Base-by-base conservation (phyloP, 2,329 filamentous ascomycete genomes). In the Pezicula carpinea region DNA sequence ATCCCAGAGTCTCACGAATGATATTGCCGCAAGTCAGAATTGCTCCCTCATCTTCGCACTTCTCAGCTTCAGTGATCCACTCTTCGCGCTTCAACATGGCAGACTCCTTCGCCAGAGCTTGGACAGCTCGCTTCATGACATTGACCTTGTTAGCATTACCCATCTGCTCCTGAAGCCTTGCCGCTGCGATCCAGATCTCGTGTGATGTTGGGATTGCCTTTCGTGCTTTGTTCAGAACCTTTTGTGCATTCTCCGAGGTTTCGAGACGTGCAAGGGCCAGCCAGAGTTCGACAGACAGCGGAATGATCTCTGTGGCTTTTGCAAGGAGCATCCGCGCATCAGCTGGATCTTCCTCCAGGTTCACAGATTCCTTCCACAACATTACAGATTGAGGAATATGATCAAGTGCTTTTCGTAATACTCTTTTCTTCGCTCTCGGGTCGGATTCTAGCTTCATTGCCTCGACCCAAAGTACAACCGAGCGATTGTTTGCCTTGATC, bases 361-460 rank as follows among this genome's bases (percentile, higher is more conserved):
- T 97, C 53, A 99, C 92, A 5, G 92, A 86, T 64, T 95, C 90
- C 64, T 97, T 99, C 93, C 93, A 99, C n/a, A 99, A 78, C 35
- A 88, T 85, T 40, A 97, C 93, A 0, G 92, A 97, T 61, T 96
- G 89, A 1, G 91, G 91, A 34, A 96, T 87, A 60, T 96, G 85
- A 59, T 97, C 89, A 38, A 99, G 75, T 0, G 93, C 95, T 62
- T 95, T 88, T 46, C 91, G 81, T 29, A 96, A 82, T 6, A 99
- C 93, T 62, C 90, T 84, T 70, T 97, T 97, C 69, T 95, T 95
- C 10, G 89, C 88, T 49, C 85, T 80, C 1, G 82, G 71, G 40
- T 96, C 86, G 6, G 82, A 82, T 66, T 99, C 93, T 19, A 99
- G 71, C 54, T 89, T 88, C 83, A 96, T 96, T 1, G 93, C 95